Percentiles rank a stretch among this genome's conserved stretches.
phyloP scores from a whole-genome alignment of 805 yeast genomes.

The Lipomyces yamadae region DNA sequence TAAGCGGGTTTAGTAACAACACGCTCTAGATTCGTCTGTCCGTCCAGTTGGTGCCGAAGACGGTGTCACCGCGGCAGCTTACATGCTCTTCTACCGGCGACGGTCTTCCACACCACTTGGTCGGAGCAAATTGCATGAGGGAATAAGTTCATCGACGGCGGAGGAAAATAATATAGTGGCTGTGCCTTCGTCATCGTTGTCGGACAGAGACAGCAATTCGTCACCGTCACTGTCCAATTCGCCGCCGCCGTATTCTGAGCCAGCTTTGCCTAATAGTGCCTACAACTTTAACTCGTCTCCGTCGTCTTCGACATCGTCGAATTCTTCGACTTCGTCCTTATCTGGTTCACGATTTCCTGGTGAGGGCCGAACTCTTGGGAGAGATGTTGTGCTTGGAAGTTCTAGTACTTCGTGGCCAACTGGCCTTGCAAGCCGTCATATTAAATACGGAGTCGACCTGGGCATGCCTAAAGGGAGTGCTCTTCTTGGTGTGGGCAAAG shows the following conservation, averaged over 20 bases:
- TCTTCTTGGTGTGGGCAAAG: background rate
- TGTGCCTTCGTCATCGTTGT: background rate
- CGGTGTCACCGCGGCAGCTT: slow-evolving; percentile 75
- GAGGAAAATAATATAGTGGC: background rate
- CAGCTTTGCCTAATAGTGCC: slow-evolving; percentile 3
- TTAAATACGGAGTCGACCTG: slow-evolving; percentile 5
- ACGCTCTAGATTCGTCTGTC: slow-evolving; percentile 61
- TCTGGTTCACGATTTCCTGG: slow-evolving; percentile 25
- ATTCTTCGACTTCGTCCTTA: slow-evolving; percentile 1
- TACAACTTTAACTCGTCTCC: background rate
- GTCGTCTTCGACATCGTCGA: slow-evolving; percentile 12
- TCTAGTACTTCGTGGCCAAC: slow-evolving; percentile 1
- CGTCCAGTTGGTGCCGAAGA: slow-evolving; percentile 62
- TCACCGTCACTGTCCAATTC: slow-evolving; percentile 1
- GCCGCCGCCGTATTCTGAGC: slow-evolving; percentile 13
- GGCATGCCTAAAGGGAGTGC: background rate
- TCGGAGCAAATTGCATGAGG: slow-evolving; percentile 32
- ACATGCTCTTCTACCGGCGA: slow-evolving; percentile 79
- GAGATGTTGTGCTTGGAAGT: background rate
- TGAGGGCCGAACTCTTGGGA: slow-evolving; percentile 25
- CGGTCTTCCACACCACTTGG: slow-evolving; percentile 41
- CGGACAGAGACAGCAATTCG: slow-evolving; percentile 7
- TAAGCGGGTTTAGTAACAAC: background rate
- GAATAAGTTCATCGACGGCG: slow-evolving; percentile 22
- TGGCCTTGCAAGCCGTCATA: slow-evolving; percentile 3